Evolutionary conservation across 2,329 filamentous ascomycete genomes (phyloP).

Genomic region (Diplodia intermedia): DNA sequence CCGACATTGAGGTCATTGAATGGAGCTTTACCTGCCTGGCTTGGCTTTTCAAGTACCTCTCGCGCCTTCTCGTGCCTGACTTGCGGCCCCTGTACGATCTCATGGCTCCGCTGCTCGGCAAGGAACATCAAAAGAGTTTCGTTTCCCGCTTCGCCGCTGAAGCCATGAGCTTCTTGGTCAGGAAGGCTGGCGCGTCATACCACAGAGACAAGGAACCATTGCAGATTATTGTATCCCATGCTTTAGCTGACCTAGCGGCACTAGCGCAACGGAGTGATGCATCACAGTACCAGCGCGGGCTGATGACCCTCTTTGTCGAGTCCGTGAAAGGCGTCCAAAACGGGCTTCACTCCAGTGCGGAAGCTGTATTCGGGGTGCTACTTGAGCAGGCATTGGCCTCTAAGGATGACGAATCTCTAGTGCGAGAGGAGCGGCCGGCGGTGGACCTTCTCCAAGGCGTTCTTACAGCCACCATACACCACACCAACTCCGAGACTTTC

Average conservation of each 20-base stretch:
- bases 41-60: conserved; percentile 97
- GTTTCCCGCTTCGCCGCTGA: conserved; percentile 93
- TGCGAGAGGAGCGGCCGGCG: conserved; percentile 56
- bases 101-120: conserved; percentile 84
- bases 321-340: conserved; percentile 70
- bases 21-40: conserved; percentile 95
- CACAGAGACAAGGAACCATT: conserved; percentile 75
- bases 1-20: conserved; percentile 89
- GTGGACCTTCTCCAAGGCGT: conserved; percentile 75
- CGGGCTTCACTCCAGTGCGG: conserved; percentile 64
- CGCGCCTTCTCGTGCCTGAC: conserved; percentile 83
- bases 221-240: conserved; percentile 72
- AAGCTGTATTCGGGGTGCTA: conserved; percentile 60
- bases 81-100: conserved; percentile 83
- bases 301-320: conserved; percentile 93
- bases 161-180: conserved; percentile 89
- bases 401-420: conserved; percentile 34
- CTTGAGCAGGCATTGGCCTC: conserved; percentile 46
- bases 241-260: conserved; percentile 70
- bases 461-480: conserved; percentile 81
- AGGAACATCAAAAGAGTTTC: conserved; percentile 80
- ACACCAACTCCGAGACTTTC: conserved; percentile 78
- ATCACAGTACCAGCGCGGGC: conserved; percentile 78
- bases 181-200: conserved; percentile 82
- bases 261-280: conserved; percentile 64